Percentiles rank a stretch among this genome's conserved stretches.
Evolutionary conservation across 2,329 filamentous ascomycete genomes (phyloP).

Genomic region (Xylaria sp.): DNA sequence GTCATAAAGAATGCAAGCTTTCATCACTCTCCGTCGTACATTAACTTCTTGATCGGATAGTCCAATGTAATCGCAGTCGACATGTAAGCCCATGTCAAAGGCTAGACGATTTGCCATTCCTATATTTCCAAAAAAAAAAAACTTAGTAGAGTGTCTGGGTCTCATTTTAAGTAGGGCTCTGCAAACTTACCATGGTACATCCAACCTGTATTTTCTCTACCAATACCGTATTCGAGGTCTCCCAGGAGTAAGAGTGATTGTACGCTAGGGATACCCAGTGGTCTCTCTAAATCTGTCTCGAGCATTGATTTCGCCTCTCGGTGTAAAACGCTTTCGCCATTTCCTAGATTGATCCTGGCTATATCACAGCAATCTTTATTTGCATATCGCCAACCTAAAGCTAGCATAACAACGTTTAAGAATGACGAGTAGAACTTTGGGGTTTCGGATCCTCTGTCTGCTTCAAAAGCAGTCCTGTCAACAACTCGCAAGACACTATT

Average conservation of each 20-base stretch:
- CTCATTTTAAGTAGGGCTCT: neutral
- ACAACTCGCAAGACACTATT: slow-evolving; percentile 37
- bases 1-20: slow-evolving; percentile 37
- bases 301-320: slow-evolving; percentile 39
- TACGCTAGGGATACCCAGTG: slow-evolving; percentile 32
- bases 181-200: slow-evolving; percentile 38
- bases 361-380: slow-evolving; percentile 37
- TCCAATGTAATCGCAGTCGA: slow-evolving; percentile 25
- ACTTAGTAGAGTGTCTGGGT: neutral
- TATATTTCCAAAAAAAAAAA: neutral
- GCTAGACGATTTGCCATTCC: slow-evolving; percentile 40
- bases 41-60: slow-evolving; percentile 31
- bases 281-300: slow-evolving; percentile 36
- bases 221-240: slow-evolving; percentile 38
- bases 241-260: slow-evolving; percentile 37
- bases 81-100: slow-evolving; percentile 34
- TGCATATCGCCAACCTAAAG: slow-evolving; percentile 37
- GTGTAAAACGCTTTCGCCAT: slow-evolving; percentile 36
- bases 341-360: slow-evolving; percentile 34
- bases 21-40: slow-evolving; percentile 36
- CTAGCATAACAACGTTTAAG: slow-evolving; percentile 37
- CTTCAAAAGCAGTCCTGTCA: slow-evolving; percentile 36
- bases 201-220: slow-evolving; percentile 36
- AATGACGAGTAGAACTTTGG: slow-evolving; percentile 38
- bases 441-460: slow-evolving; percentile 35